Conservation (phyloP, 176 grass and related monocot species). For the Alloteropsis semialata region DNA sequence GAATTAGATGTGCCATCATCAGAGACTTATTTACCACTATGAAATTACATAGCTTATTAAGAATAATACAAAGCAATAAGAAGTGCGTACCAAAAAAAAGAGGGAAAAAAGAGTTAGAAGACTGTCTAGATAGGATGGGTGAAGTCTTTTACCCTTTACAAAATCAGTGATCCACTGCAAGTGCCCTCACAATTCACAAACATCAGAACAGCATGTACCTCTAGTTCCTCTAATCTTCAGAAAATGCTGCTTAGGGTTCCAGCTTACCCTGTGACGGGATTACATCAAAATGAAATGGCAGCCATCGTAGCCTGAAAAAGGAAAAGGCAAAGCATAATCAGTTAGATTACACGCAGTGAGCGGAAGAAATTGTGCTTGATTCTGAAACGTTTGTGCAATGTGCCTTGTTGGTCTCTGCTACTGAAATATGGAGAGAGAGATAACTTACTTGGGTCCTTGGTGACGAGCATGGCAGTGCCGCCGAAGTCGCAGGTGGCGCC, state of each 20-base stretch:
- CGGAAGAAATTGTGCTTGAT: background rate
- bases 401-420: background rate
- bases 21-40: background rate
- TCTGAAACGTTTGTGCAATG: background rate
- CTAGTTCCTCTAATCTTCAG: conserved; percentile 13
- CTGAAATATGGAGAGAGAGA: background rate
- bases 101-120: conserved; percentile 16
- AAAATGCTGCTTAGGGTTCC: background rate
- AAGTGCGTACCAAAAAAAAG: background rate
- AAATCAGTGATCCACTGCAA: conserved; percentile 35
- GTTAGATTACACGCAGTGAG: background rate
- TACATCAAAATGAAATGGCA: conserved; percentile 79
- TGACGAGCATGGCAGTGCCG: conserved; percentile 77
- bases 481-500: conserved; percentile 96
- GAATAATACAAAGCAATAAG: conserved; percentile 33
- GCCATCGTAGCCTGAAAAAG: conserved; percentile 49
- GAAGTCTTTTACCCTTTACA: conserved; percentile 21
- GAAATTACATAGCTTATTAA: conserved; percentile 37
- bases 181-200: background rate
- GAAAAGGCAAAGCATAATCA: background rate
- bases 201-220: conserved; percentile 22
- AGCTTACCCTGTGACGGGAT: background rate
- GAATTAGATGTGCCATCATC: background rate
- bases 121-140: background rate
- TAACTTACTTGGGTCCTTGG: conserved; percentile 86